A percentile compares a stretch with the other conserved stretches of the same genome.
These are phyloP conservation scores for Ophiocordyceps sinensis DNA, from an alignment of 2,329 filamentous ascomycete species.

Conservation along the genomic window DNA sequence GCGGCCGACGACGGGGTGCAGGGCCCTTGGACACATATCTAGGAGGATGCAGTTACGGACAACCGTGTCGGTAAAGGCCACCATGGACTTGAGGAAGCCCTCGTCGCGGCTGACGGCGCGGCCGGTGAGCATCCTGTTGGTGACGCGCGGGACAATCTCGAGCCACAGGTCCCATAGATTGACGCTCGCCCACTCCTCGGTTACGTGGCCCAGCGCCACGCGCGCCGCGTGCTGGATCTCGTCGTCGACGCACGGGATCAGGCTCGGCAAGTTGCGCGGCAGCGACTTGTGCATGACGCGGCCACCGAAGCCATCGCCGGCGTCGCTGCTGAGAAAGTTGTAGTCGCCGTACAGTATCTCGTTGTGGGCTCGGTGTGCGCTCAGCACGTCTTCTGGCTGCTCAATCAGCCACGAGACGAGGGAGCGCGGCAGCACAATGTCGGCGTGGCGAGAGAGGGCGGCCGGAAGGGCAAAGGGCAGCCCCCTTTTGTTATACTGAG, in stretches of 20 bases:
- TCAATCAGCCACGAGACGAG: constrained; percentile 32
- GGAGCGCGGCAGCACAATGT: constrained; percentile 28
- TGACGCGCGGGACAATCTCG: constrained; percentile 25
- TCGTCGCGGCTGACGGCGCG: constrained; percentile 23
- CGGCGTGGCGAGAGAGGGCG: constrained; percentile 23
- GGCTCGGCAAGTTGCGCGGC: constrained; percentile 21
- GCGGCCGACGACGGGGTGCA: constrained; percentile 34
- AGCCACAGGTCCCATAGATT: constrained; percentile 31
- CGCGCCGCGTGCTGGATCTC: constrained; percentile 24
- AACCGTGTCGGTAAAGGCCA: constrained; percentile 34
- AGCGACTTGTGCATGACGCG: constrained; percentile 29
- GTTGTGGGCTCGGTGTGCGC: constrained; percentile 24
- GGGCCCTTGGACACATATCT: constrained; percentile 27
- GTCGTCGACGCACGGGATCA: constrained; percentile 26
- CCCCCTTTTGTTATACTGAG: constrained; percentile 25
- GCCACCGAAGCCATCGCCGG: constrained; percentile 23
- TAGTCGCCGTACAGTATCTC: constrained; percentile 22
- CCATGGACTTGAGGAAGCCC: constrained; percentile 29
- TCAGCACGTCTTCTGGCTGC: constrained; percentile 28
- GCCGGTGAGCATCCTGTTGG: constrained; percentile 28
- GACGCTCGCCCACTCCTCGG: constrained; percentile 20
- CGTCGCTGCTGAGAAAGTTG: constrained; percentile 25
- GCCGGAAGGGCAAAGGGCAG: constrained; percentile 27
- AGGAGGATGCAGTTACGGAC: constrained; percentile 29
- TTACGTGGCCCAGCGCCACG: constrained; percentile 17